Evolutionary conservation across 2,329 filamentous ascomycete species (phyloP).

Genomic region (Triangularia verruculosa): DNA sequence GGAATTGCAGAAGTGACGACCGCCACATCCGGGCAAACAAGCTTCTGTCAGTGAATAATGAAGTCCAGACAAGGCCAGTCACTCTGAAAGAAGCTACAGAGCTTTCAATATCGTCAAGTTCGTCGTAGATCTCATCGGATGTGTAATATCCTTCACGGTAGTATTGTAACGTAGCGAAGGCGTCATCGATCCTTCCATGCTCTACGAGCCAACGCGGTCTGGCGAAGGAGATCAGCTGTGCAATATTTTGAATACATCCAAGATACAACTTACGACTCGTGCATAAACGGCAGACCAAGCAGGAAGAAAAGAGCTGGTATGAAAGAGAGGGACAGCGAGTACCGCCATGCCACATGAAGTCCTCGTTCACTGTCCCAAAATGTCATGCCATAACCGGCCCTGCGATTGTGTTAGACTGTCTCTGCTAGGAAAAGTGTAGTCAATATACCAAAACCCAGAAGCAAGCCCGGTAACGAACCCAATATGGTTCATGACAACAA

Average conservation of each 20-base stretch:
- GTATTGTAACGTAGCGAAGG: slow-evolving; percentile 44
- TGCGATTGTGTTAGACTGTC: slow-evolving; percentile 27
- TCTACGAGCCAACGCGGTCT: slow-evolving; percentile 59
- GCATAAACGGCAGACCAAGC: slow-evolving; percentile 48
- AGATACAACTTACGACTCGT: slow-evolving; percentile 48
- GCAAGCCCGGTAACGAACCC: slow-evolving; percentile 55
- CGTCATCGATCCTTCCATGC: slow-evolving; percentile 42
- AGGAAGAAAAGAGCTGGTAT: slow-evolving; percentile 50
- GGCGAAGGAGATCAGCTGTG: not conserved
- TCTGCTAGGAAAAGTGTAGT: not conserved
- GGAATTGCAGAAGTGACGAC: slow-evolving; percentile 55
- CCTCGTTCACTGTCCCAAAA: slow-evolving; percentile 48
- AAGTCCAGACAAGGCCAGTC: slow-evolving; percentile 40
- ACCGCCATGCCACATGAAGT: slow-evolving; percentile 50
- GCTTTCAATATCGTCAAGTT: slow-evolving; percentile 46
- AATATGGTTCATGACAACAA: slow-evolving; percentile 58
- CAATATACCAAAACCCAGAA: slow-evolving; percentile 50
- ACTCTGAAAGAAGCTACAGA: slow-evolving; percentile 40
- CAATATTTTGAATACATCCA: not conserved
- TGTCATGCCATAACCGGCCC: slow-evolving; percentile 55
- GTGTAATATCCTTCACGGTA: slow-evolving; percentile 46
- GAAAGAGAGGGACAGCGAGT: slow-evolving; percentile 49
- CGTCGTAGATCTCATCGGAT: slow-evolving; percentile 37
- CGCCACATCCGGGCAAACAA: slow-evolving; percentile 55
- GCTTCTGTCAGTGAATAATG: slow-evolving; percentile 46